These are phyloP conservation scores for Trametes hirsuta DNA, from an alignment of 1,284 basidiomycete species.

Conservation along the genomic window DNA sequence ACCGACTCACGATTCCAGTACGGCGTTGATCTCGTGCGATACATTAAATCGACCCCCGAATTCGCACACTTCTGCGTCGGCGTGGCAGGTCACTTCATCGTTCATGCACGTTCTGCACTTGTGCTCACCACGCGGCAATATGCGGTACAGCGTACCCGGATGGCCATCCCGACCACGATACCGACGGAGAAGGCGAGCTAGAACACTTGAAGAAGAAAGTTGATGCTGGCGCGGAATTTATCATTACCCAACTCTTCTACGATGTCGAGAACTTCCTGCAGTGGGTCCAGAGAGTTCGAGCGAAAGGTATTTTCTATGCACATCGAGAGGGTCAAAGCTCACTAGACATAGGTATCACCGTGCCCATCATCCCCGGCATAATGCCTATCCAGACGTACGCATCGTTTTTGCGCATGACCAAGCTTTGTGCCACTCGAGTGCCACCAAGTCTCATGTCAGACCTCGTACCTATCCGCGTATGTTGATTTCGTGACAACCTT, in stretches of 20 bases:
- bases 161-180: slow-evolving; percentile 77
- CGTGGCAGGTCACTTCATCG: slow-evolving; percentile 66
- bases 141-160: slow-evolving; percentile 81
- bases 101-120: slow-evolving; percentile 12
- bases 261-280: slow-evolving; percentile 84
- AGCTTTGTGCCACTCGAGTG: slow-evolving; percentile 84
- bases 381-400: slow-evolving; percentile 99
- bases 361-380: slow-evolving; percentile 94
- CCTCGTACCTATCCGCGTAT: slow-evolving; percentile 80
- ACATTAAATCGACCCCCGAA: slow-evolving; percentile 82
- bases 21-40: slow-evolving; percentile 88
- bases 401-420: slow-evolving; percentile 90
- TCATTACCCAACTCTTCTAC: slow-evolving; percentile 98
- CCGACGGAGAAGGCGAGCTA: slow-evolving; percentile 74
- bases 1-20: slow-evolving; percentile 87
- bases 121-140: slow-evolving; percentile 26
- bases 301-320: slow-evolving; percentile 53
- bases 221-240: slow-evolving; percentile 94
- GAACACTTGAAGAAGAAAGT: slow-evolving; percentile 86
- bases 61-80: slow-evolving; percentile 92
- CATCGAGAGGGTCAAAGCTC: neutral
- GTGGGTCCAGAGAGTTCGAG: slow-evolving; percentile 78
- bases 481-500: slow-evolving; percentile 27
- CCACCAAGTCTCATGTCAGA: slow-evolving; percentile 72
- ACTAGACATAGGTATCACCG: slow-evolving; percentile 69